Evolutionary conservation across 139 green algal genomes (phyloP), one percentile per base, ranked within the genome.

Genomic region (Axilococcus clingmanii): DNA sequence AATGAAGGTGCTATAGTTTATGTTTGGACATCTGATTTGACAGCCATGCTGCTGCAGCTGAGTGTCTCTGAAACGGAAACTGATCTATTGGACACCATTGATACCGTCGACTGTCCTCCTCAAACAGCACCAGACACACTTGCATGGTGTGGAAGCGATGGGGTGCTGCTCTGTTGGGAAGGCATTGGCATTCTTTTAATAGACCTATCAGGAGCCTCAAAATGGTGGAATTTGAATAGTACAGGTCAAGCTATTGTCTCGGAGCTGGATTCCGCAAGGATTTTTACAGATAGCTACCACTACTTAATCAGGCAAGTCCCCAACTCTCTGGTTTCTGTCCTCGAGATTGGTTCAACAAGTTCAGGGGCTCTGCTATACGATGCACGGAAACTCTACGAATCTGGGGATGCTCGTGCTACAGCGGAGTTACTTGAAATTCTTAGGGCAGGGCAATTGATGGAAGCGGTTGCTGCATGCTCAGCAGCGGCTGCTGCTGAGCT

Each of bases 131-230:
- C 85, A 20, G 35, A 73, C 8, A 45, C 65, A n/a, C 36, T 96
- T 41, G 65, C 61, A 6, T 96, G 88, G 88, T 91, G 84, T 44
- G 87, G 84, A 7, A 68, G 58, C 19, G 83, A 95, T 50, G 76
- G 60, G 0, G 76, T 96, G 34, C 65, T 88, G 34, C 52, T 91
- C 16, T 69, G 53, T 29, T 95, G 82, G 81, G 59, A 82, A 48
- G 37, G 43, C 30, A 27, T 69, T 50, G 64, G 63, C 35, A 33
- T 45, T 17, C 40, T 80, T 36, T 40, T 80, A 29, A 59, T 79
- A 47, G 42, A 32, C 0, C 19, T 57, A n/a, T 46, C 53, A 5
- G 63, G 25, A 27, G 57, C 30, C 29, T 51, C 15, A 36, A 47
- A 31, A 23, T 71, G 63, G 63, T 55, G 54, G 36, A 33, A 41